Conservation (phyloP, 805 yeast genomes). For the Dipodascopsis tothii region DNA sequence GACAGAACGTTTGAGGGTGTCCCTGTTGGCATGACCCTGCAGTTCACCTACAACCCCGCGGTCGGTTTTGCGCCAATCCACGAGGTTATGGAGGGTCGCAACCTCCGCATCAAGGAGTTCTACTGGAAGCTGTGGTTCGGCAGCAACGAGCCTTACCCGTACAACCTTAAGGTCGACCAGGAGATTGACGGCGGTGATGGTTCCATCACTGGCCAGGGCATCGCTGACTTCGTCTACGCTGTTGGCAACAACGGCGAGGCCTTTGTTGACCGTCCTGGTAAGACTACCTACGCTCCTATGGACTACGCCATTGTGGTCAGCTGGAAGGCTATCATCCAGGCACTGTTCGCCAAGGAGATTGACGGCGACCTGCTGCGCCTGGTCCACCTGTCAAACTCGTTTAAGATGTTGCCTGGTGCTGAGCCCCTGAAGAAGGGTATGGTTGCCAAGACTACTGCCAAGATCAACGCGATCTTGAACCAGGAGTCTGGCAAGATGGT, state of each 20-base stretch:
- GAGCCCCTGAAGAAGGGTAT: constrained; percentile 84
- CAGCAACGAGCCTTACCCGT: constrained; percentile 39
- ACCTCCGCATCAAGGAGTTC: constrained; percentile 85
- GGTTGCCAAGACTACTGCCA: constrained; percentile 71
- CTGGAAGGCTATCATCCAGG: constrained; percentile 95
- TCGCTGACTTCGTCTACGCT: constrained; percentile 91
- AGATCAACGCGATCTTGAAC: constrained; percentile 79
- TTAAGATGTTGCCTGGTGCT: constrained; percentile 87
- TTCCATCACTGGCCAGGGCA: constrained; percentile 64
- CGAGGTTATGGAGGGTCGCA: constrained; percentile 85
- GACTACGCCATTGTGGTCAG: constrained; percentile 98
- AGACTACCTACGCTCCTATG: constrained; percentile 89
- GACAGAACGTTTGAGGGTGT: constrained; percentile 72
- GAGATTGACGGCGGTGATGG: constrained; percentile 63
- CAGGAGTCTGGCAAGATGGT: constrained; percentile 92
- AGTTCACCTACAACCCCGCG: constrained; percentile 69
- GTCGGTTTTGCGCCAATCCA: constrained; percentile 94
- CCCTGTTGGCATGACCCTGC: constrained; percentile 68
- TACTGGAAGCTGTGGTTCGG: constrained; percentile 98
- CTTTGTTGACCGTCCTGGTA: constrained; percentile 80
- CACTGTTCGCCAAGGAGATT: constrained; percentile 92
- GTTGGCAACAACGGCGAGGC: constrained; percentile 96
- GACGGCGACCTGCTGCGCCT: constrained; percentile 93
- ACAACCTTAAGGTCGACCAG: constrained; percentile 56
- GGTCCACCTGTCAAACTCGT: constrained; percentile 92